Conservation (phyloP, 2,329 filamentous ascomycete genomes). For the Exophiala lecanii-corni region DNA sequence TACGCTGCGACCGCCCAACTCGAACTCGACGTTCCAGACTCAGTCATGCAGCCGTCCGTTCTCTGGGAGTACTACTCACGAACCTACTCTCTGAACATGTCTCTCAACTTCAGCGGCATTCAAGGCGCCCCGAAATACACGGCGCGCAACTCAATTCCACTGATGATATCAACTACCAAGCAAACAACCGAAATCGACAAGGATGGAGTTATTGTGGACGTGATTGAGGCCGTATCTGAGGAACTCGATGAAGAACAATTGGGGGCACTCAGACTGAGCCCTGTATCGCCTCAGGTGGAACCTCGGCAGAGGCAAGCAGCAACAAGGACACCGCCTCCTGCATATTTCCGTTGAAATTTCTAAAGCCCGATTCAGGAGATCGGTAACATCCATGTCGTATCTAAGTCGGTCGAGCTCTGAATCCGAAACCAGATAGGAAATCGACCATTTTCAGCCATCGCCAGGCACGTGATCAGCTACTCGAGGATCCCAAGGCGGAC, state of each 20-base stretch:
- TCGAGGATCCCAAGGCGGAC: too few species aligned
- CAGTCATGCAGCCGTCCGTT: constrained; percentile 17
- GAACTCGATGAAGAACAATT: constrained; percentile 8
- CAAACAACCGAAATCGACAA: constrained; percentile 6
- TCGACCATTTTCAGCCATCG: too few species aligned
- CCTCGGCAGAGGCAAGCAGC: background rate
- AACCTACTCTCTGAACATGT: constrained; percentile 16
- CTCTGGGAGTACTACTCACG: constrained; percentile 12
- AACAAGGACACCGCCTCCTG: constrained; percentile 15
- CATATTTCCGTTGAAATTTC: constrained; percentile 22
- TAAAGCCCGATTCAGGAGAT: too few species aligned
- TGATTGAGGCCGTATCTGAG: constrained; percentile 3
- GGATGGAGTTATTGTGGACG: constrained; percentile 4
- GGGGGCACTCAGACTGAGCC: background rate
- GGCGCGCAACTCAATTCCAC: constrained; percentile 8
- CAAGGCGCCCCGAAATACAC: constrained; percentile 18
- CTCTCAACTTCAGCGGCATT: constrained; percentile 14
- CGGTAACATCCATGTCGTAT: too few species aligned
- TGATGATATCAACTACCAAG: constrained; percentile 6
- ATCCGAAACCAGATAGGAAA: too few species aligned
- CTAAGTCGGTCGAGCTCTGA: too few species aligned
- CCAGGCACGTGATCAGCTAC: too few species aligned
- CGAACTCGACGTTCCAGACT: constrained; percentile 16
- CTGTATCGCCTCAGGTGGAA: background rate
- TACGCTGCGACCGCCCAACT: constrained; percentile 17